Base-by-base conservation (phyloP, 2,329 filamentous ascomycete genomes). In the Monosporascus sp. region DNA sequence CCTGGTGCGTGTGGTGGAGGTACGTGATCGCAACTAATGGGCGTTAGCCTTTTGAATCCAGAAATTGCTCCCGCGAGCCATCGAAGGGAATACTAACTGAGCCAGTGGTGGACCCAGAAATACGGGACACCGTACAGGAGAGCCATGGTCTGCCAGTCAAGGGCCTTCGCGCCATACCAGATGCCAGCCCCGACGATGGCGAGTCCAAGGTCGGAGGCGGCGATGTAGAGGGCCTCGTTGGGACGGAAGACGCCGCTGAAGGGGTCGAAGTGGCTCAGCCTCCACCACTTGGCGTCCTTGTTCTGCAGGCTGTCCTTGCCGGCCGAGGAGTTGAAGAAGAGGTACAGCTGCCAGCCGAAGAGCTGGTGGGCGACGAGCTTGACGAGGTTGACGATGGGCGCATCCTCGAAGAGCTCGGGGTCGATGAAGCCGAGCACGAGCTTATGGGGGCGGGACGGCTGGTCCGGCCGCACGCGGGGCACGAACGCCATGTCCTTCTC, bases 61-160 rank as follows among this genome's bases (percentile, higher is more conserved):
- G 5, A 5, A 9, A 18, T 40, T 11, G 17, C 18, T 40, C 37
- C 4, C 22, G 31, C 22, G 35, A 50, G 43, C n/a, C 24, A 8
- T 40, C 20, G 50, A 47, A 7, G 35, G 22, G 28, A 9, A 45
- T 47, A 72, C 77, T 62, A 71, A 83, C 79, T 78, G 51, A 88
- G 76, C 84, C 84, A 88, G 74, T 87, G 81, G 73, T 88, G 84
- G 37, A 86, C 78, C 85, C 85, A 88, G 55, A 87, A 65, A 68
- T 86, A 89, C 17, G 86, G 85, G 37, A 86, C 74, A 28, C 76
- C 73, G 67, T 87, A 88, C 17, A 86, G 71, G 46, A 84, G 71
- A 51, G 79, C 70, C 17, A 85, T 75, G 44, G 78, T 85, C 62
- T 76, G 77, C 58, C 71, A 74, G 38, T 82, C 84, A n/a, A 85